Evolutionary conservation across 768 basidiomycete genomes (phyloP).

Genomic region (Leccinum uliginosum): DNA sequence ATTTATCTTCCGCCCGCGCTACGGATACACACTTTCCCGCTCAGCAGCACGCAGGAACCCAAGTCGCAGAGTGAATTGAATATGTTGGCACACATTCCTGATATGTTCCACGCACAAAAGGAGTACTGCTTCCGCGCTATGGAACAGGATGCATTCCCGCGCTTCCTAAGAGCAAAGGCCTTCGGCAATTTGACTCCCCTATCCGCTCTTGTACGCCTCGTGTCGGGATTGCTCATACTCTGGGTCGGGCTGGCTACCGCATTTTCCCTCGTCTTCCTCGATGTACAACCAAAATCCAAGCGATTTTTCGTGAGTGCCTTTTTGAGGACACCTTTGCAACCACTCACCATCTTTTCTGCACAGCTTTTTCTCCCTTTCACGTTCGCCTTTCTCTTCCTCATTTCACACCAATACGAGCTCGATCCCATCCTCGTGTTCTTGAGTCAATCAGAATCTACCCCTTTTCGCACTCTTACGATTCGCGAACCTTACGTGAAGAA

Average conservation of each 20-base stretch:
- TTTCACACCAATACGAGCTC: conserved; percentile 96
- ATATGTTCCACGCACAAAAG: conserved; percentile 97
- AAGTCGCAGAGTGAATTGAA: conserved; percentile 60
- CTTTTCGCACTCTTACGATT: conserved; percentile 89
- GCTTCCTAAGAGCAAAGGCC: conserved; percentile 95
- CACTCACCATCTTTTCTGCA: conserved; percentile 2
- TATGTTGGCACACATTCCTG: conserved; percentile 86
- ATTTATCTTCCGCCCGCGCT: conserved; percentile 94
- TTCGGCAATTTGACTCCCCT: conserved; percentile 96
- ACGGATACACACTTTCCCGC: conserved; percentile 87
- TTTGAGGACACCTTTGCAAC: neutral
- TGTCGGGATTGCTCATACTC: conserved; percentile 77
- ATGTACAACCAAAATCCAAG: conserved; percentile 87
- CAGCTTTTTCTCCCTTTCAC: conserved; percentile 95
- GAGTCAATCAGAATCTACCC: conserved; percentile 92
- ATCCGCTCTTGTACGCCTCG: conserved; percentile 80
- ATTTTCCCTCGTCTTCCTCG: conserved; percentile 90
- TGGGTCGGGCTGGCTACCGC: conserved; percentile 94
- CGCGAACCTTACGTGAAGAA: conserved; percentile 93
- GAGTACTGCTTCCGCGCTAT: conserved; percentile 95
- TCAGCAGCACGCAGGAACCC: conserved; percentile 71
- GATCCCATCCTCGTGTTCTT: conserved; percentile 94
- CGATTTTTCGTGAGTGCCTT: conserved; percentile 83
- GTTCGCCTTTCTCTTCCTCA: conserved; percentile 82
- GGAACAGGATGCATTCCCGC: conserved; percentile 92